Evolutionary conservation across 768 basidiomycete species (phyloP).

Genomic region (Podaxis mareebaensis): DNA sequence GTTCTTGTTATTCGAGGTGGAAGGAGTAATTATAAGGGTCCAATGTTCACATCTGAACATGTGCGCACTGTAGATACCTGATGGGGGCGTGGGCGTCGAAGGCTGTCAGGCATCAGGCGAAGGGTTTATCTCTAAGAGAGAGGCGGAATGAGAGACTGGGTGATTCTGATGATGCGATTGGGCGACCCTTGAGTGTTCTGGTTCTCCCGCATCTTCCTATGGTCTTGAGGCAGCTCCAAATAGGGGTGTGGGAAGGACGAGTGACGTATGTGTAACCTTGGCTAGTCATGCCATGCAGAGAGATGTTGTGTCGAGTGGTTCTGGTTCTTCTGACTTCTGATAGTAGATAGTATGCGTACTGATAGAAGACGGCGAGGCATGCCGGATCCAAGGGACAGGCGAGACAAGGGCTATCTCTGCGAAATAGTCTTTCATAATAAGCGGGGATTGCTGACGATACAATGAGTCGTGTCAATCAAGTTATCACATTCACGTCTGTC

Average conservation of each 20-base stretch:
- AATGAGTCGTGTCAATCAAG: neutral
- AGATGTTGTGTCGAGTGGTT: neutral
- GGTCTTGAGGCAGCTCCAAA: neutral
- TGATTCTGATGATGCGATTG: neutral
- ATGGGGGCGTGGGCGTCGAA: neutral
- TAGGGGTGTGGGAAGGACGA: neutral
- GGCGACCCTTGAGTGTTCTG: neutral
- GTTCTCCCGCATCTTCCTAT: neutral
- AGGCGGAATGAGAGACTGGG: neutral
- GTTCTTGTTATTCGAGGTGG: neutral
- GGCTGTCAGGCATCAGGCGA: neutral
- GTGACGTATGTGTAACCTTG: conserved; percentile 4
- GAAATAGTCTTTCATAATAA: neutral
- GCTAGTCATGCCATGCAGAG: neutral
- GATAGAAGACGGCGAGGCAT: neutral
- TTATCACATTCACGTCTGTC: neutral
- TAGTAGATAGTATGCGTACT: neutral
- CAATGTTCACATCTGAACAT: conserved; percentile 1
- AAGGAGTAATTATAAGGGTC: conserved; percentile 4
- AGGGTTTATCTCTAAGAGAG: neutral
- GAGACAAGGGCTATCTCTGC: neutral
- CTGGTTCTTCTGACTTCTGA: conserved; percentile 4
- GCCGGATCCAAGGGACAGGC: neutral
- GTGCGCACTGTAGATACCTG: neutral
- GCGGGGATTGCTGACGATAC: neutral